Evolutionary conservation across 2,329 filamentous ascomycete genomes (phyloP).

Genomic region (Neonectria coccinea): DNA sequence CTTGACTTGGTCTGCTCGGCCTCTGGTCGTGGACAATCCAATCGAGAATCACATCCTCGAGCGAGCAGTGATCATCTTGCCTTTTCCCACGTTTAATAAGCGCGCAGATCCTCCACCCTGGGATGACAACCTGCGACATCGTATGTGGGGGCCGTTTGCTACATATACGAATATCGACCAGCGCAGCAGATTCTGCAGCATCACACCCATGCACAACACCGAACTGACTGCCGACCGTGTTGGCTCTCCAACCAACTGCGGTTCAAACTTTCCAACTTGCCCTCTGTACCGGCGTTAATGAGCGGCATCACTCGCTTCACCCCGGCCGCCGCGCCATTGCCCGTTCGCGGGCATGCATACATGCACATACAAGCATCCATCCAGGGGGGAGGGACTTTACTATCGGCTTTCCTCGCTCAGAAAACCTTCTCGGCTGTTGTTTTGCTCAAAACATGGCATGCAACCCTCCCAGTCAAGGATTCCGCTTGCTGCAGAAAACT

Average conservation of each 20-base stretch:
- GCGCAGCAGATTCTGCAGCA: constrained; percentile 6
- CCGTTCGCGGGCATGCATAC: not conserved
- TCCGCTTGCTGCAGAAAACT: constrained; percentile 3
- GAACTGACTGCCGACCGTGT: not conserved
- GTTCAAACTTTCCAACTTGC: not conserved
- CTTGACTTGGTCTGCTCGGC: constrained; percentile 2
- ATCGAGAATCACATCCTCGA: constrained; percentile 3
- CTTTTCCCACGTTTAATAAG: not conserved
- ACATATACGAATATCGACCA: constrained; percentile 5
- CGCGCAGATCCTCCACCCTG: not conserved
- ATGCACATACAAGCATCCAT: not conserved
- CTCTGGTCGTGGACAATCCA: constrained; percentile 2
- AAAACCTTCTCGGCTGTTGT: constrained; percentile 11
- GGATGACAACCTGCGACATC: not conserved
- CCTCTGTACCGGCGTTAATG: constrained; percentile 10
- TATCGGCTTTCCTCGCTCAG: not conserved
- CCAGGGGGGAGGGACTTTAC: not conserved
- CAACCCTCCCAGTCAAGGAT: constrained; percentile 14
- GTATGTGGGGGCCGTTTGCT: not conserved
- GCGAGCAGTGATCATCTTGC: not conserved
- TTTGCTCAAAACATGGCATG: constrained; percentile 3
- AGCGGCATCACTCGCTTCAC: not conserved
- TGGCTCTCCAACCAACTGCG: not conserved
- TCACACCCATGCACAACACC: not conserved
- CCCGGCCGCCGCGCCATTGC: not conserved